A percentile compares a stretch with the other conserved stretches of the same genome.
phyloP scores from a whole-genome alignment of 2,329 filamentous ascomycete genomes.

The Mycosphaerella sp. region DNA sequence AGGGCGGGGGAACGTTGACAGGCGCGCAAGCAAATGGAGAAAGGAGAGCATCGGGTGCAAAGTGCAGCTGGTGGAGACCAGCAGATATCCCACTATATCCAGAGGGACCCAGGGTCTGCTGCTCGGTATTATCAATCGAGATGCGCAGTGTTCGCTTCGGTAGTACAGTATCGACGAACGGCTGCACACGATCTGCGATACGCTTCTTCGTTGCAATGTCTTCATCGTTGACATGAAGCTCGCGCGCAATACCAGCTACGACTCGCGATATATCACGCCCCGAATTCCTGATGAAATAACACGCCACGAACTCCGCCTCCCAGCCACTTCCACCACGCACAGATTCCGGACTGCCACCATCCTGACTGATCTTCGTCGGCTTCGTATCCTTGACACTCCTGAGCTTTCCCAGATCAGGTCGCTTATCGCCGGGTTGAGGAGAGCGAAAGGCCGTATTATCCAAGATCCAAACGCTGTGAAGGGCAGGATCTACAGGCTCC shows the following conservation, averaged over 20 bases:
- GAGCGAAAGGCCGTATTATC: conserved; percentile 76
- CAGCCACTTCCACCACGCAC: conserved; percentile 45
- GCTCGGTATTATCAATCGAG: conserved; percentile 44
- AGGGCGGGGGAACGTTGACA: conserved; percentile 32
- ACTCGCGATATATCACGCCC: conserved; percentile 61
- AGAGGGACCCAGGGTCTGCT: conserved; percentile 33
- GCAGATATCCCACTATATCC: conserved; percentile 31
- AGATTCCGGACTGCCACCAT: conserved; percentile 12
- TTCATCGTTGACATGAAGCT: conserved; percentile 54
- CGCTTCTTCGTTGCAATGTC: conserved; percentile 51
- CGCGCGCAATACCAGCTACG: conserved; percentile 63
- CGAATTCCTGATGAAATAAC: conserved; percentile 68
- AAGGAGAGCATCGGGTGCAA: conserved; percentile 15
- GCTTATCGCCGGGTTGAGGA: conserved; percentile 25
- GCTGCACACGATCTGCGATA: conserved; percentile 62
- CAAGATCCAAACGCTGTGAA: conserved; percentile 77
- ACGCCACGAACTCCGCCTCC: conserved; percentile 77
- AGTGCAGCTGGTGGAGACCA: conserved; percentile 28
- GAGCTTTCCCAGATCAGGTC: conserved; percentile 20
- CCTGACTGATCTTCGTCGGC: conserved; percentile 30
- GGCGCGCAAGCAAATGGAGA: conserved; percentile 20
- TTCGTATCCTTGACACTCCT: conserved; percentile 18
- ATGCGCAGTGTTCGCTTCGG: conserved; percentile 64
- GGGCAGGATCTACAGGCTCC: conserved; percentile 48
- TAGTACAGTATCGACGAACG: conserved; percentile 71